phyloP scores from a whole-genome alignment of 1,284 basidiomycete species.

The Naganishia sp. region DNA sequence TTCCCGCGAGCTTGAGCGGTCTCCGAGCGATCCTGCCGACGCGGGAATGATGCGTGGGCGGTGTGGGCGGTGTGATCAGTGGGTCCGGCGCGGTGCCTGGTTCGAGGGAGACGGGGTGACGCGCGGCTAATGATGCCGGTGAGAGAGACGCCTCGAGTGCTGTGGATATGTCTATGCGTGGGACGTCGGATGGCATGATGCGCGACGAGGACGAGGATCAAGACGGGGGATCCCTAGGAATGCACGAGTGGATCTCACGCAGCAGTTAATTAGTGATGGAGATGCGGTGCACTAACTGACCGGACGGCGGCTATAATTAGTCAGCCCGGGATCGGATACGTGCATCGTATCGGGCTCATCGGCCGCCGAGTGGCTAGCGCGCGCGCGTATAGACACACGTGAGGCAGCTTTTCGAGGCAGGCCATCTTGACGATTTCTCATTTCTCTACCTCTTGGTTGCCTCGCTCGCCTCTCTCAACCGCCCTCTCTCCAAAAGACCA shows the following conservation, averaged over 20 bases:
- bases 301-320: not conserved
- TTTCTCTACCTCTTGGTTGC: not conserved
- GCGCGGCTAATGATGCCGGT: no score
- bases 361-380: not conserved
- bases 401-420: not conserved
- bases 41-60: not conserved
- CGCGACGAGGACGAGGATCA: no score
- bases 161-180: conserved; percentile 4
- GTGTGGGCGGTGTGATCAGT: not conserved
- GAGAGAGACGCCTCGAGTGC: no score
- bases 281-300: no score
- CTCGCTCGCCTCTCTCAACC: not conserved
- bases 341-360: not conserved
- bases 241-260: no score
- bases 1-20: conserved; percentile 3
- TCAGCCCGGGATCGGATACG: not conserved
- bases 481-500: conserved; percentile 36
- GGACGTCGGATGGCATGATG: not conserved
- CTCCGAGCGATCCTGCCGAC: conserved; percentile 12
- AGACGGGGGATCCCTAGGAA: no score
- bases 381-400: not conserved
- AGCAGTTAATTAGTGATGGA: no score
- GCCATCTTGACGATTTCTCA: not conserved
- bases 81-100: not conserved
- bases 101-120: conserved; percentile 1